A percentile compares a stretch with the other conserved stretches of the same genome.
Evolutionary conservation across 2,329 filamentous ascomycete genomes (phyloP).

Genomic region (Trichophyton benhamiae): DNA sequence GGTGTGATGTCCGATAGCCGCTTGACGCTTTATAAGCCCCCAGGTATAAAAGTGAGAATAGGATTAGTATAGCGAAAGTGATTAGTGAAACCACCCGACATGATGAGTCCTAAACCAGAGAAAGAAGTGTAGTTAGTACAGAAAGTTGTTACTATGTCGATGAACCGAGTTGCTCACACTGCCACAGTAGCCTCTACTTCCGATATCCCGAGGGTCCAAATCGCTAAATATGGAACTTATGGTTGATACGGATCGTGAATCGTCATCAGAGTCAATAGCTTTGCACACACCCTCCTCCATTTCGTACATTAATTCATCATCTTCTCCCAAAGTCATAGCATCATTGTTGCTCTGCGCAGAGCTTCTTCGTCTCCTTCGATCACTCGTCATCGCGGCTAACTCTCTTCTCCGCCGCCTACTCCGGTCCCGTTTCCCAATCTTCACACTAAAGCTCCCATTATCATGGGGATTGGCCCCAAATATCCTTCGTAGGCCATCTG

Average conservation of each 20-base stretch:
- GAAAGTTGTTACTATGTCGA: background rate
- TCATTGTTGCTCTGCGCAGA: constrained; percentile 32
- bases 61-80: constrained; percentile 36
- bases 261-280: constrained; percentile 32
- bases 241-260: constrained; percentile 46
- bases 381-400: constrained; percentile 11
- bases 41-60: constrained; percentile 45
- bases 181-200: constrained; percentile 20
- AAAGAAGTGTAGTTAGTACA: background rate
- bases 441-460: constrained; percentile 34
- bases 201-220: constrained; percentile 33
- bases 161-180: background rate
- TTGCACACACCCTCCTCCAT: constrained; percentile 71
- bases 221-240: constrained; percentile 40
- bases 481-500: constrained; percentile 29
- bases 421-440: constrained; percentile 41
- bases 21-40: constrained; percentile 46
- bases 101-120: constrained; percentile 11
- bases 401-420: constrained; percentile 38
- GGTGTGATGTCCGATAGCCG: constrained; percentile 20
- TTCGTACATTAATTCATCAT: constrained; percentile 72
- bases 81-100: constrained; percentile 27
- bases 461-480: constrained; percentile 25
- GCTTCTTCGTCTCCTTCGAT: constrained; percentile 25
- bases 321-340: constrained; percentile 44